Evolutionary conservation across 768 basidiomycete genomes (phyloP).

Genomic region (Neoboletus magnificus): DNA sequence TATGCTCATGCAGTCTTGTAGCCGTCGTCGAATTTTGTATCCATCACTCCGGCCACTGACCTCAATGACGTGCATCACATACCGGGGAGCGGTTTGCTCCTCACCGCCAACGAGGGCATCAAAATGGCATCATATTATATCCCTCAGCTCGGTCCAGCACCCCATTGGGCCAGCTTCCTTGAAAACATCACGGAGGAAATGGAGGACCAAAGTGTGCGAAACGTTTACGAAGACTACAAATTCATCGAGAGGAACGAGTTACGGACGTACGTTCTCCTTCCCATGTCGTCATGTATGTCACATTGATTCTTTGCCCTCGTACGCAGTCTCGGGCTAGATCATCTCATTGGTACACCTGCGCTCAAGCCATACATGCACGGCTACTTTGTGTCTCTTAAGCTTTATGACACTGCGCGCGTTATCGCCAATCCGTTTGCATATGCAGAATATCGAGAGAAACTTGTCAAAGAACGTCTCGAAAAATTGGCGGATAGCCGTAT

Average conservation of each 20-base stretch:
- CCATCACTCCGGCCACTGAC: conserved; percentile 87
- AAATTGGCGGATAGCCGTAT: conserved; percentile 93
- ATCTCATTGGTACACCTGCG: conserved; percentile 89
- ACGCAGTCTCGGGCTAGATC: conserved; percentile 84
- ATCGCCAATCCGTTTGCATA: conserved; percentile 97
- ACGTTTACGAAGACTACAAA: conserved; percentile 95
- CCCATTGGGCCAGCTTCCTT: conserved; percentile 95
- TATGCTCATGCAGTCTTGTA: conserved; percentile 29
- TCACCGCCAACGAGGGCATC: conserved; percentile 96
- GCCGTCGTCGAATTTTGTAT: conserved; percentile 85
- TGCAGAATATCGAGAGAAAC: conserved; percentile 86
- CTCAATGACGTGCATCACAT: conserved; percentile 90
- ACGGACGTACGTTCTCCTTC: conserved; percentile 56
- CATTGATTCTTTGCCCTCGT: background rate
- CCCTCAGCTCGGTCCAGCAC: conserved; percentile 94
- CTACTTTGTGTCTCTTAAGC: conserved; percentile 93
- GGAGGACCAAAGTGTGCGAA: conserved; percentile 80
- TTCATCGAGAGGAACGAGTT: conserved; percentile 89
- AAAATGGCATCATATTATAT: conserved; percentile 94
- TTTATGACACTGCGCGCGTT: conserved; percentile 93
- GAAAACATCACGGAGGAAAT: conserved; percentile 99
- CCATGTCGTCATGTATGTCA: background rate
- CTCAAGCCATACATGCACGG: conserved; percentile 99
- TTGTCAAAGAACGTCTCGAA: conserved; percentile 86
- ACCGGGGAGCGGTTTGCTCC: conserved; percentile 81